Evolutionary conservation across 2,329 filamentous ascomycete genomes (phyloP), one percentile per base, ranked within the genome.

Genomic region (Didymella lethalis): DNA sequence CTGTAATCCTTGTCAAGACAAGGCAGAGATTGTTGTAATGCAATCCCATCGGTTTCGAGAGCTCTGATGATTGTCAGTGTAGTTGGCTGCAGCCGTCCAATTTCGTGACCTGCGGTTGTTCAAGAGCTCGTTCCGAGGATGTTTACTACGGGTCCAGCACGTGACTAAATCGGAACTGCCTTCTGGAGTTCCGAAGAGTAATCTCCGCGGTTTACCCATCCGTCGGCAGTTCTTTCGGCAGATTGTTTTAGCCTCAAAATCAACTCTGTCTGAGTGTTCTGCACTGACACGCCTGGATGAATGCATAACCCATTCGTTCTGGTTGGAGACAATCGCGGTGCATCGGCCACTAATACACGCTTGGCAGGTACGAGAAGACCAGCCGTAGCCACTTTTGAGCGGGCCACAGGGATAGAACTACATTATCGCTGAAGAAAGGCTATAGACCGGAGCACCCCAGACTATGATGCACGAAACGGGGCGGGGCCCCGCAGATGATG

Each of bases 191-290:
- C 50, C 50, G 25, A 31, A 18, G 2, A 20, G 20, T 47, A 26
- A 46, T 45, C 16, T 45, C 49, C 49, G 55, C 14, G 18, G 32
- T 59, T 54, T n/a, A 49, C 20, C 56, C 31, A 34, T 5, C 5
- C 20, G 20, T 26, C 45, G 55, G 55, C 44, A 58, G 25, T 53
- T 53, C 20, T 46, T 4, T 54, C 50, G 56, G 49, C 56, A 48
- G 23, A 41, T 11, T 20, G 11, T 6, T 26, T 18, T 40, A 29
- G 6, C 38, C 25, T 11, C 18, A 20, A 2, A 3, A 43, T 34
- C 11, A 31, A 12, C 20, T 3, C 34, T 34, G 25, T 14, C 18
- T 48, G 47, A 20, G 20, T 48, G 23, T 29, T 8, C 7, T 26
- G 14, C 49, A 45, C 25, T 8, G 36, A 16, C n/a, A 5, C 18